Conservation (phyloP, 441 rosid species). For the Bruguiera hainesii region DNA sequence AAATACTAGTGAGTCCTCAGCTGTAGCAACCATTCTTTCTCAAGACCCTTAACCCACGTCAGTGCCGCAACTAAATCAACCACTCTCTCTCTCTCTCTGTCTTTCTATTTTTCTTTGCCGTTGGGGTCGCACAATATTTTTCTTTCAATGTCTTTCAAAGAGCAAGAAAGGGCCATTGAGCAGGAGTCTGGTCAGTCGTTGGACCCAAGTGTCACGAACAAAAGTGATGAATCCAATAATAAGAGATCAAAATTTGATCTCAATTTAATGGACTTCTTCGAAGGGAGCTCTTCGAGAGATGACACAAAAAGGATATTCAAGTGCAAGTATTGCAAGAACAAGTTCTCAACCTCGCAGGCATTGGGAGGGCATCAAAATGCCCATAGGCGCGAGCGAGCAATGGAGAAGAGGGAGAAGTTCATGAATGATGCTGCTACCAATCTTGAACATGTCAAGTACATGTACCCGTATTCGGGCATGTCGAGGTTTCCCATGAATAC, state of each 20-base stretch:
- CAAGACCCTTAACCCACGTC: neutral
- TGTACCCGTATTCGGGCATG: neutral
- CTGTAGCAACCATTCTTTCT: neutral
- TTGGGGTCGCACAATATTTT: neutral
- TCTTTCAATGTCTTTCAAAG: neutral
- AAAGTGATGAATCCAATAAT: neutral
- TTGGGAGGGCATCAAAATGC: constrained; percentile 31
- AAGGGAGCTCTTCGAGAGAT: neutral
- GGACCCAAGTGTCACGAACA: neutral
- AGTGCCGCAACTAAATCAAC: neutral
- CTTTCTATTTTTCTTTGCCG: too few relatives aligned
- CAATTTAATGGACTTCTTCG: neutral
- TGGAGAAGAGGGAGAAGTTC: constrained; percentile 12
- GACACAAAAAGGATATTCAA: neutral
- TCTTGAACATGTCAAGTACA: neutral
- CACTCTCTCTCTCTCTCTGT: too few relatives aligned
- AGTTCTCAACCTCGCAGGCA: constrained; percentile 13
- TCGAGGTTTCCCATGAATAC: neutral
- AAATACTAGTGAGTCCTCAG: neutral
- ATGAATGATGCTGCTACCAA: neutral
- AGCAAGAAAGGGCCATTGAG: neutral
- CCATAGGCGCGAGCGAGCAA: constrained; percentile 21
- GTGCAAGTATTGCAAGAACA: constrained; percentile 12
- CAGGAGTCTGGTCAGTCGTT: neutral
- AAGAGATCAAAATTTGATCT: neutral